phyloP scores from a whole-genome alignment of 139 green algal species.

The Spirogloea muscicola region DNA sequence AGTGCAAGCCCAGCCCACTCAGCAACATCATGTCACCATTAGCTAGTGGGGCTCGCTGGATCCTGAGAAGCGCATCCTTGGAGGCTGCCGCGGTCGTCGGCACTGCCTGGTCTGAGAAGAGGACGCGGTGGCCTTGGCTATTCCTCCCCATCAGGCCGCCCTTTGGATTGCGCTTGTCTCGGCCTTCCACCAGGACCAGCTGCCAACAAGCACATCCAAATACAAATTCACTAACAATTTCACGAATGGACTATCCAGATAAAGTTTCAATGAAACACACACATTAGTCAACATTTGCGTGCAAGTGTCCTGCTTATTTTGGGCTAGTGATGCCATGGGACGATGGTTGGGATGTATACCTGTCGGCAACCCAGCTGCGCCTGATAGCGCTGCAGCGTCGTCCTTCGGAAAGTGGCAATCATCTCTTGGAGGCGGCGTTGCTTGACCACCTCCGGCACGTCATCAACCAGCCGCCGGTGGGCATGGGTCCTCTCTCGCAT shows the following conservation, averaged over 20 bases:
- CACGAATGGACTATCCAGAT: too few relatives aligned
- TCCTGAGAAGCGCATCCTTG: too few relatives aligned
- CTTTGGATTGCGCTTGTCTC: conserved; percentile 26
- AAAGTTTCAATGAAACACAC: too few relatives aligned
- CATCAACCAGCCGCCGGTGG: conserved; percentile 64
- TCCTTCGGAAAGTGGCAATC: conserved; percentile 50
- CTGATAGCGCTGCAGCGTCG: neutral
- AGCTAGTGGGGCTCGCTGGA: too few relatives aligned
- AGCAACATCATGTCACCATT: too few relatives aligned
- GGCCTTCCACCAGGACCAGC: conserved; percentile 42
- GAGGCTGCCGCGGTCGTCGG: neutral
- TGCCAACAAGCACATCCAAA: too few relatives aligned
- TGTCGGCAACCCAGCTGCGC: conserved; percentile 9
- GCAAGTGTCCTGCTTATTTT: too few relatives aligned
- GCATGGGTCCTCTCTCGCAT: conserved; percentile 74
- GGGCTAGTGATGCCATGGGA: too few relatives aligned
- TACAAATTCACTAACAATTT: too few relatives aligned
- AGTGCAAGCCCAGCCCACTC: too few relatives aligned
- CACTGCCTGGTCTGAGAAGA: conserved; percentile 5
- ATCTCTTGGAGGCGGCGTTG: conserved; percentile 59
- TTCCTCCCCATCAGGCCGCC: conserved; percentile 37
- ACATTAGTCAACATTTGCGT: too few relatives aligned
- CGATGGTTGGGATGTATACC: too few relatives aligned
- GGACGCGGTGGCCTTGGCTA: conserved; percentile 14
- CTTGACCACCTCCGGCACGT: conserved; percentile 68